Percentiles rank a stretch among this genome's conserved stretches.
These are phyloP conservation scores for Tetracladium setigerum DNA, from an alignment of 495 filamentous ascomycete species.

Conservation along the genomic window DNA sequence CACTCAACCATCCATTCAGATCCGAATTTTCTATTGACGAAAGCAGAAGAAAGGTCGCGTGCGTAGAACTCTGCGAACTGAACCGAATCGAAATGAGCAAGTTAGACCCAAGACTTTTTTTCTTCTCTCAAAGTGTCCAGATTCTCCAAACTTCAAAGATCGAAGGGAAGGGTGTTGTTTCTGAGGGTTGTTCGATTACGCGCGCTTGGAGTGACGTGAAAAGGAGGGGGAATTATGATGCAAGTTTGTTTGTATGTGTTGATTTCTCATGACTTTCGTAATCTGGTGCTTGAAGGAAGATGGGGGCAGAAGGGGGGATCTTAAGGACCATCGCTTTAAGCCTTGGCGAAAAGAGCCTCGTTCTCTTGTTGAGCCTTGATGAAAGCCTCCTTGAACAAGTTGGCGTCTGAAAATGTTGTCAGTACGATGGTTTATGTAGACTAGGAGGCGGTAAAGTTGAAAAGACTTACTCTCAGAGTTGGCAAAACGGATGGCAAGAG, in stretches of 20 bases:
- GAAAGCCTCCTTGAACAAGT: slow-evolving; percentile 96
- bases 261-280: slow-evolving; percentile 15
- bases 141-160: no score
- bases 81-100: no score
- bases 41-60: no score
- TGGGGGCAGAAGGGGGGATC: background rate
- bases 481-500: slow-evolving; percentile 93
- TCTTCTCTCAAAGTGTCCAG: no score
- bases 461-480: slow-evolving; percentile 85
- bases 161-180: slow-evolving; percentile 3
- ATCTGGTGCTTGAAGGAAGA: background rate
- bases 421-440: slow-evolving; percentile 6
- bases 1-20: slow-evolving; percentile 14
- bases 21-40: no score
- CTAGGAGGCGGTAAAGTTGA: background rate
- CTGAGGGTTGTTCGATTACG: slow-evolving; percentile 1
- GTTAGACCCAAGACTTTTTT: no score
- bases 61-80: no score
- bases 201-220: slow-evolving; percentile 11
- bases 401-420: slow-evolving; percentile 64
- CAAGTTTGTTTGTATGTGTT: slow-evolving; percentile 7
- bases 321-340: slow-evolving; percentile 18
- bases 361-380: slow-evolving; percentile 98
- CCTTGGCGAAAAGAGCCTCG: slow-evolving; percentile 66
- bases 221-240: slow-evolving; percentile 13